Conservation (phyloP, 2,329 filamentous ascomycete genomes). For the Diaporthe sp. region DNA sequence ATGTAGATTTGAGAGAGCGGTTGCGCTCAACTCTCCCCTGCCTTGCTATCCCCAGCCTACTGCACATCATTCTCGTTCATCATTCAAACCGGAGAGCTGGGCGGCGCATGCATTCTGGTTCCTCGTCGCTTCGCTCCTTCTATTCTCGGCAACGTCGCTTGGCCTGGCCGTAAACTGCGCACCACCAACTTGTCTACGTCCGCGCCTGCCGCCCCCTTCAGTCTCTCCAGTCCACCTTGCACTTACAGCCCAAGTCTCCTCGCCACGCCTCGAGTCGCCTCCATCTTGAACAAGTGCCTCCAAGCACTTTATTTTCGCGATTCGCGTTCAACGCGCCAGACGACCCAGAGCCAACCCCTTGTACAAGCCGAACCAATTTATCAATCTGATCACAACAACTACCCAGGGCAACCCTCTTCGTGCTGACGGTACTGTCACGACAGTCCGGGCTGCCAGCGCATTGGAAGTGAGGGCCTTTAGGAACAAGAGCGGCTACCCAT, state of each 20-base stretch:
- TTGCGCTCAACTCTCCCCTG: conserved; percentile 11
- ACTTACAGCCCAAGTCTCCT: conserved; percentile 16
- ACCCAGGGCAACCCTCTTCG: neutral
- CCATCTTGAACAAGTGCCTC: neutral
- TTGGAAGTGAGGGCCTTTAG: neutral
- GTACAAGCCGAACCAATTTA: neutral
- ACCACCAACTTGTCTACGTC: conserved; percentile 3
- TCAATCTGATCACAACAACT: conserved; percentile 13
- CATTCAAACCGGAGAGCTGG: neutral
- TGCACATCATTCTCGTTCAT: neutral
- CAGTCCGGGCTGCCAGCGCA: neutral
- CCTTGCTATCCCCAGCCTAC: conserved; percentile 8
- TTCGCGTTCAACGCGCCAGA: neutral
- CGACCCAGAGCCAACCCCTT: neutral
- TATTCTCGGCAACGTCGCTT: conserved; percentile 20
- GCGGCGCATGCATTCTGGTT: conserved; percentile 12
- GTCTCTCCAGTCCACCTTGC: conserved; percentile 4
- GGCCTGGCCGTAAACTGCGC: conserved; percentile 16
- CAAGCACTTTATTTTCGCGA: neutral
- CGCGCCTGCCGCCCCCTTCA: neutral
- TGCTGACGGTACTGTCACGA: neutral
- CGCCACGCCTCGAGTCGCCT: neutral
- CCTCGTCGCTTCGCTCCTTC: conserved; percentile 11
- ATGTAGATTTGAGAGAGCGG: neutral
- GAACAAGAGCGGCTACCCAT: neutral